A percentile compares a stretch with the other conserved stretches of the same genome.
Evolutionary conservation across 2,329 filamentous ascomycete genomes (phyloP).

Genomic region (Cryphonectria carpinicola): DNA sequence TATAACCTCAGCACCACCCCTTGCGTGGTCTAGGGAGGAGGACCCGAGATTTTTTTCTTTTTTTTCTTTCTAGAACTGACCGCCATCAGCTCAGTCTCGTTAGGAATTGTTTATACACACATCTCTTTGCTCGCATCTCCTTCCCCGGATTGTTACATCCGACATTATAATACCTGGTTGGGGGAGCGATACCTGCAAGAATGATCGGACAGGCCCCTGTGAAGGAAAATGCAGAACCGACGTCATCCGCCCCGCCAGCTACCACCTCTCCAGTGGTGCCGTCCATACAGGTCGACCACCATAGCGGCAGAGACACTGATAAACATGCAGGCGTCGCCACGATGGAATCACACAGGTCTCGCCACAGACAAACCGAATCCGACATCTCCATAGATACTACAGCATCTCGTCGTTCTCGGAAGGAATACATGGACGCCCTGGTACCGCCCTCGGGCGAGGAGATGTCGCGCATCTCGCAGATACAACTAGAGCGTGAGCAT

Average conservation of each 20-base stretch:
- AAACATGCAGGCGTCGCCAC: slow-evolving; percentile 2
- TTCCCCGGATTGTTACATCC: background rate
- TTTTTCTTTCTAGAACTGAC: background rate
- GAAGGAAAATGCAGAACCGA: slow-evolving; percentile 7
- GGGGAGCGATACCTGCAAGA: background rate
- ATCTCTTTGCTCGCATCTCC: background rate
- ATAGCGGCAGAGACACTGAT: background rate
- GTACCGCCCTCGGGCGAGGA: slow-evolving; percentile 50
- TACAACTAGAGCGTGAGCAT: slow-evolving; percentile 53
- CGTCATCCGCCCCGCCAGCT: slow-evolving; percentile 26
- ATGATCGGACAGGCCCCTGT: slow-evolving; percentile 13
- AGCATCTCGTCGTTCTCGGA: slow-evolving; percentile 36
- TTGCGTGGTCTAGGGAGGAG: background rate
- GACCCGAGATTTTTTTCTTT: background rate
- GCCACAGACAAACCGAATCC: slow-evolving; percentile 22
- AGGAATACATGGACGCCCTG: slow-evolving; percentile 56
- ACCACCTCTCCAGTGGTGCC: slow-evolving; percentile 23
- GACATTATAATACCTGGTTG: background rate
- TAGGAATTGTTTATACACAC: background rate
- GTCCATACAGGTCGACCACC: background rate
- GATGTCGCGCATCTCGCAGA: slow-evolving; percentile 52
- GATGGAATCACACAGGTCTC: background rate
- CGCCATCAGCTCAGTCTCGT: background rate
- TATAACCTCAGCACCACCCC: background rate
- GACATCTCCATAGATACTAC: slow-evolving; percentile 32